These are phyloP conservation scores for Botrytis elliptica DNA, from an alignment of 2,329 filamentous ascomycete genomes.

Conservation along the genomic window DNA sequence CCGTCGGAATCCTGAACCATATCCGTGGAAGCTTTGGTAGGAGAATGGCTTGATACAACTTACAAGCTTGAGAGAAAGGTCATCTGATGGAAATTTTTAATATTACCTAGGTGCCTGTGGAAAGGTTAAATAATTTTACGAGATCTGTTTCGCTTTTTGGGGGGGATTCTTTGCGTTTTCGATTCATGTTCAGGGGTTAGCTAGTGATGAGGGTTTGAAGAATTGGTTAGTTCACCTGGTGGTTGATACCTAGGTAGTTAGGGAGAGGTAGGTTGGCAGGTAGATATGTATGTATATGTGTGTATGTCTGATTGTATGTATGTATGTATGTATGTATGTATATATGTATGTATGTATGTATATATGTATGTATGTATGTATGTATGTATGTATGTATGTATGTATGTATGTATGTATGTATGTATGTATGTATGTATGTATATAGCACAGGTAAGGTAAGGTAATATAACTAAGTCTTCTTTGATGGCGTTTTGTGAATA, in stretches of 20 bases:
- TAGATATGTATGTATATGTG: background rate
- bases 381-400: background rate
- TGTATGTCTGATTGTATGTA: too few species aligned
- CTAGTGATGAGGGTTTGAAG: background rate
- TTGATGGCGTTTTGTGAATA: background rate
- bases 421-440: too few species aligned
- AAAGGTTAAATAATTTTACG: background rate
- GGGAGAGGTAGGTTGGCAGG: background rate
- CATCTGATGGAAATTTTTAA: slow-evolving; percentile 3
- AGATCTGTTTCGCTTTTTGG: background rate
- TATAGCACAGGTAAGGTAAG: background rate
- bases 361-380: background rate
- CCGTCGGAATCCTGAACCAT: background rate
- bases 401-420: background rate
- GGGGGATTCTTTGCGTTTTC: background rate
- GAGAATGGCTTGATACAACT: background rate
- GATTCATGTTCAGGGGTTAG: background rate
- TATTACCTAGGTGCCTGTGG: background rate
- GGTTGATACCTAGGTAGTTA: background rate
- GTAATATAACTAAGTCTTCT: background rate
- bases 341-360: too few species aligned
- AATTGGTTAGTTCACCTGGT: background rate
- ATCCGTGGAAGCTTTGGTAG: slow-evolving; percentile 7
- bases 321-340: too few species aligned
- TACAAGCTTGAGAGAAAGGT: background rate